Base-by-base conservation (phyloP, 2,329 filamentous ascomycete species). In the Ophiosphaerella narmari region DNA sequence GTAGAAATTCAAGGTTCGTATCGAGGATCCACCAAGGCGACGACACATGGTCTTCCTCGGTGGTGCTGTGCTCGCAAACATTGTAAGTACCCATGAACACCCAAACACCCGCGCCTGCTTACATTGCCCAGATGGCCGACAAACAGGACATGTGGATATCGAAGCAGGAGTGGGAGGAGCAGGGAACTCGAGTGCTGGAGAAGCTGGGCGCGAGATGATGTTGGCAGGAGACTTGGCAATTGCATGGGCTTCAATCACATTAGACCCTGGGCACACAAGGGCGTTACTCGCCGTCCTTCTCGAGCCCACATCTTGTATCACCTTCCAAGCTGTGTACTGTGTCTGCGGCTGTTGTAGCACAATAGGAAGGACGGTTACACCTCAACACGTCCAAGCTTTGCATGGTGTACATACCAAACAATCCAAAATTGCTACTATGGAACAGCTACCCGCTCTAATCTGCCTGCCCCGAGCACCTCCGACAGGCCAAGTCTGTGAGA, bases 21-120 rank as follows among this genome's bases (percentile, higher is more conserved):
- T 99, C 80, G 94, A 99, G 75, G 94, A 99, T 74, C 94, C 94
- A 43, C 94, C 94, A 31, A 85, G 94, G 77, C 85, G 94, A 78
- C 84, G 93, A 76, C 94, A 99, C 80, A 97, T 99, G 92, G 94
- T 99, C n/a, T 97, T 99, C 82, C 78, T 99, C 48, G 94, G 94
- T 50, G 94, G 94, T 65, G 94, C 94, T 23, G 94, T 99, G 56
- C 80, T 99, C 67, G 94, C 94, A 65, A 97, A 97, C 74, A 95
- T 99, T 75, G 82, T 84, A 76, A 72, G 80, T 74, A 12, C 38
- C 26, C 43, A 26, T 6, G 16, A 31, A 14, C 8, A n/a, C 32
- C 7, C 13, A 21, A 7, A 6, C 12, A 8, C 13, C 7, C 4
- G 29, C 18, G 29, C 23, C 45, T 16, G 9, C 65, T 67, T 43